Percentiles rank a stretch among this genome's conserved stretches.
These are phyloP conservation scores for Chlamydomonas schloesseri DNA, from an alignment of 139 green algal species.

Conservation along the genomic window DNA sequence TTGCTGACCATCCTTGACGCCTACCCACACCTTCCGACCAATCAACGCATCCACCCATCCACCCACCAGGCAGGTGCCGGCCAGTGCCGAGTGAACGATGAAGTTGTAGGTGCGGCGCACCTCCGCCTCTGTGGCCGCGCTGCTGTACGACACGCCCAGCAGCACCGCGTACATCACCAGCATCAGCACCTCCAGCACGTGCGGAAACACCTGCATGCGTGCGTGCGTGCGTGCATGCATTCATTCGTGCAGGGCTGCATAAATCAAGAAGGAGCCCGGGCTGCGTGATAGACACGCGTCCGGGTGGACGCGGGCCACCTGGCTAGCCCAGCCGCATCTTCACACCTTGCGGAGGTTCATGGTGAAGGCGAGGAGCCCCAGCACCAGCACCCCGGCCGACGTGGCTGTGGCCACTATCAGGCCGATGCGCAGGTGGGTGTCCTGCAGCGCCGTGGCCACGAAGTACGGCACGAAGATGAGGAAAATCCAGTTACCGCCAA, in stretches of 20 bases:
- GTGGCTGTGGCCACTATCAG: conserved; percentile 2
- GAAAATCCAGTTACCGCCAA: conserved; percentile 43
- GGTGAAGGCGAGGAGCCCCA: background rate
- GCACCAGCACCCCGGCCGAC: background rate
- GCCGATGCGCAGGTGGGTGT: conserved; percentile 28
- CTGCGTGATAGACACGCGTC: too few species aligned
- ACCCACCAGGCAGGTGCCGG: conserved; percentile 33
- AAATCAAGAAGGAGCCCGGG: too few species aligned
- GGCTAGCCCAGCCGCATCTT: too few species aligned
- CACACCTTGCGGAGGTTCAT: conserved; percentile 38
- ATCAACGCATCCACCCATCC: background rate
- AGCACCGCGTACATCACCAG: conserved; percentile 15
- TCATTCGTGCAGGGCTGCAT: too few species aligned
- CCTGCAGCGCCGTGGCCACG: conserved; percentile 30
- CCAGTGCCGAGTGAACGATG: conserved; percentile 29
- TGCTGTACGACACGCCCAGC: conserved; percentile 36
- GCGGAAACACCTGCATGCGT: conserved; percentile 22
- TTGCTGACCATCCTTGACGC: too few species aligned
- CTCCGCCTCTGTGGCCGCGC: background rate
- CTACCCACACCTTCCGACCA: too few species aligned
- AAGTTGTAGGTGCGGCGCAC: conserved; percentile 32
- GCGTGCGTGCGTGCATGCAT: too few species aligned
- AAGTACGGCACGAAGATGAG: conserved; percentile 35
- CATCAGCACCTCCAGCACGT: conserved; percentile 38
- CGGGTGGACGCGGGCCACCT: too few species aligned